Conservation (phyloP, 495 filamentous ascomycete genomes). For the Rhizodiscina lignyota region DNA sequence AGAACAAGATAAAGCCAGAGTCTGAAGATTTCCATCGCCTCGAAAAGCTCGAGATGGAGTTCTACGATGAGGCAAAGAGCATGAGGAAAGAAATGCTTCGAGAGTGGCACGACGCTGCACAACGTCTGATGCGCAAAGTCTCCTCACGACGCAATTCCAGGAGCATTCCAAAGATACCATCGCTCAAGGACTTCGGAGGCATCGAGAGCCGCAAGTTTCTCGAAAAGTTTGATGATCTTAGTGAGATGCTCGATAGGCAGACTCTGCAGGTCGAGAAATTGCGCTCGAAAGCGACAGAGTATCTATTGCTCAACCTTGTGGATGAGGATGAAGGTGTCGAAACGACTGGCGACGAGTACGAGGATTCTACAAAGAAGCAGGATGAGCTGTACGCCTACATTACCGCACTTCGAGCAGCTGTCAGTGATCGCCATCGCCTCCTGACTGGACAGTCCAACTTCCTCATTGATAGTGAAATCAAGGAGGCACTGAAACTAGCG, state of each 20-base stretch:
- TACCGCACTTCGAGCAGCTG: conserved; percentile 51
- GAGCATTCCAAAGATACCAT: conserved; percentile 44
- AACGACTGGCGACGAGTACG: conserved; percentile 75
- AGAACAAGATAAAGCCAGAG: conserved; percentile 39
- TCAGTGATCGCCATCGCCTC: conserved; percentile 62
- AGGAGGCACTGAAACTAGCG: conserved; percentile 38
- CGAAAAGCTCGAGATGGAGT: conserved; percentile 49
- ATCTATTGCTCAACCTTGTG: conserved; percentile 58
- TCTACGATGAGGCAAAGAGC: conserved; percentile 59
- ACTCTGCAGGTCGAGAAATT: conserved; percentile 51
- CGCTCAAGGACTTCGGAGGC: conserved; percentile 34
- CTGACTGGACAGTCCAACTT: conserved; percentile 59
- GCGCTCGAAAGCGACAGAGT: conserved; percentile 50
- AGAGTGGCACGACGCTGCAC: conserved; percentile 13
- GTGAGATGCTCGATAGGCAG: conserved; percentile 47
- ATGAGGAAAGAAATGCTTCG: conserved; percentile 60
- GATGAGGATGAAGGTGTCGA: conserved; percentile 63
- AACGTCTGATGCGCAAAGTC: conserved; percentile 34
- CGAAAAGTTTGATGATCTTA: conserved; percentile 37
- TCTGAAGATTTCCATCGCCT: conserved; percentile 47
- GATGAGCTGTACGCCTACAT: conserved; percentile 76
- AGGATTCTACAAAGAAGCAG: conserved; percentile 69
- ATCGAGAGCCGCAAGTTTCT: conserved; percentile 43
- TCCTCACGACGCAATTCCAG: conserved; percentile 27
- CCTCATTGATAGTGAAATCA: conserved; percentile 66